Percentiles rank a stretch among this genome's conserved stretches.
These are phyloP conservation scores for Colletotrichum sp. DNA, from an alignment of 2,329 filamentous ascomycete genomes.

Conservation along the genomic window DNA sequence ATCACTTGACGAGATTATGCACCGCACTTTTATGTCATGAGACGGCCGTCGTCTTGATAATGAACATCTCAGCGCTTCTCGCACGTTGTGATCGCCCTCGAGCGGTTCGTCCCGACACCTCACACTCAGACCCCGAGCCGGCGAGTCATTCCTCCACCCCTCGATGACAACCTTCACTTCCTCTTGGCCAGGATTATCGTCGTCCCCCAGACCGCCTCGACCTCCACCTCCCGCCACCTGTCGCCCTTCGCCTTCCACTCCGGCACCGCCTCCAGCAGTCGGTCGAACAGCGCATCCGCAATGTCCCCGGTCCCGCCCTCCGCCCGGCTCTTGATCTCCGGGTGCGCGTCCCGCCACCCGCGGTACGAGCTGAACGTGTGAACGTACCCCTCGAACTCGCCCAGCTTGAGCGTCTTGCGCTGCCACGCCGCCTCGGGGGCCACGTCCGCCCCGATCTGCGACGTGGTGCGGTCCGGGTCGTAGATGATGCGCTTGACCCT, in stretches of 20 bases:
- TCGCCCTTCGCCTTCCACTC: conserved; percentile 53
- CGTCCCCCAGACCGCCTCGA: conserved; percentile 66
- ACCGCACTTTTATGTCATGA: neutral
- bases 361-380: conserved; percentile 65
- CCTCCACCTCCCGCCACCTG: conserved; percentile 56
- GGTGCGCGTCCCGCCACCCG: conserved; percentile 62
- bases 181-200: conserved; percentile 61
- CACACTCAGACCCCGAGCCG: neutral
- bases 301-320: conserved; percentile 65
- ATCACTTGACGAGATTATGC: neutral
- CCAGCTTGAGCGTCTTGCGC: conserved; percentile 56
- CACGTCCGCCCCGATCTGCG: conserved; percentile 30
- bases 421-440: conserved; percentile 47
- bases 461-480: conserved; percentile 53
- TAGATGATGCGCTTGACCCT: conserved; percentile 59
- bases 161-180: conserved; percentile 24
- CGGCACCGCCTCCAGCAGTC: conserved; percentile 57
- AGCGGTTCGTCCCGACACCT: conserved; percentile 5
- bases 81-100: neutral
- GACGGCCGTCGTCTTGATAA: neutral
- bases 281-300: conserved; percentile 65
- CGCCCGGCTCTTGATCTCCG: conserved; percentile 48
- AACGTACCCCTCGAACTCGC: conserved; percentile 64
- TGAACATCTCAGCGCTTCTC: neutral
- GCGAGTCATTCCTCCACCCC: conserved; percentile 1